These are phyloP conservation scores for Firmiana major DNA, from an alignment of 345 rosid genomes.

Conservation along the genomic window DNA sequence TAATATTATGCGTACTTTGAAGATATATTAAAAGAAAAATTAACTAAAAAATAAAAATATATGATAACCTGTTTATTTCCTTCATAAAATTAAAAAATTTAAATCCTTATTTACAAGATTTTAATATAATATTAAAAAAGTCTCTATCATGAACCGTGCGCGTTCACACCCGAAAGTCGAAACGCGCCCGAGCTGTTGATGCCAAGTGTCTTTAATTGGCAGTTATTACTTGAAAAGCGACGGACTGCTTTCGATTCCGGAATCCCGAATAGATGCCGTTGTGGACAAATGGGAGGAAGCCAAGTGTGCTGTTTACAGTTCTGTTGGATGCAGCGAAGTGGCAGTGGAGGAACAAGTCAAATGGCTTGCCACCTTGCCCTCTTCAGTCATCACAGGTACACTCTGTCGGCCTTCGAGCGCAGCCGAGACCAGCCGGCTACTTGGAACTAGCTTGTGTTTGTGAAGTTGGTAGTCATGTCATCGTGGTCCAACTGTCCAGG, in stretches of 20 bases:
- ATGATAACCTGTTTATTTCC: no score
- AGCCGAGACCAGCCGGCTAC: not conserved
- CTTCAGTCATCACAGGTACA: no score
- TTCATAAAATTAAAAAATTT: no score
- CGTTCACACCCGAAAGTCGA: not conserved
- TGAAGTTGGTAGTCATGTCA: not conserved
- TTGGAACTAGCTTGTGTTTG: not conserved
- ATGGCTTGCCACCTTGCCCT: not conserved
- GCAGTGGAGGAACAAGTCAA: not conserved
- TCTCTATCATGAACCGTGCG: not conserved
- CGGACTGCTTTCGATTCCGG: not conserved
- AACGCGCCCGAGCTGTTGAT: not conserved
- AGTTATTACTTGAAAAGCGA: not conserved
- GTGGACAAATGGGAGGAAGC: not conserved
- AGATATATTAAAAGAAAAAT: no score
- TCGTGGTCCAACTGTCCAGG: not conserved
- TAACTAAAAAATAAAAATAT: no score
- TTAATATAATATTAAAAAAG: not conserved
- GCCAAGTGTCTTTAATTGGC: not conserved
- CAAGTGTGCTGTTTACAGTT: not conserved
- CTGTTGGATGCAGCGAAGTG: constrained; percentile 8
- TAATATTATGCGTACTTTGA: no score
- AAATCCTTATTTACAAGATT: no score
- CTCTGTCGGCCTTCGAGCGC: not conserved
- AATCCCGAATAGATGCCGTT: not conserved